Evolutionary conservation across 2,329 filamentous ascomycete species (phyloP), one percentile per base, ranked within the genome.

Genomic region (Talaromyces piceae): DNA sequence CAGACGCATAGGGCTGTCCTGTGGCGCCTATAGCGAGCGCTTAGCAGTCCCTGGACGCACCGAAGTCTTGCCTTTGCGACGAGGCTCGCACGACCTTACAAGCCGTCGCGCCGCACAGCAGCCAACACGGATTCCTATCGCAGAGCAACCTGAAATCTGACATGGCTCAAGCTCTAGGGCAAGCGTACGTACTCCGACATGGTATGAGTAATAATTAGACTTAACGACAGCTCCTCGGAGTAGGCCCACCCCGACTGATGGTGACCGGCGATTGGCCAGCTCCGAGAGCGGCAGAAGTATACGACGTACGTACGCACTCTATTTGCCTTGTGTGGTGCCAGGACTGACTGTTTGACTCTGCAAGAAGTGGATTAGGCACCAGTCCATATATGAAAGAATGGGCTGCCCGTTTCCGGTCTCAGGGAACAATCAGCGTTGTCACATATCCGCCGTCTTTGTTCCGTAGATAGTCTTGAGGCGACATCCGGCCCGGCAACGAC

Each of bases 11-110:
- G 25, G 12, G 41, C 22, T 13, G 51, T 25, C 18, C 37, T 49
- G 41, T 41, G 48, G 12, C 51, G 51, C 33, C 51, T 46, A 25
- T 47, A 53, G 28, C 51, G 27, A 23, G 26, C 67, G 9, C 66
- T 56, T 2, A 67, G 67, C 44, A 60, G 56, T 7, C 58, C 59
- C 51, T 69, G 66, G 45, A 67, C 66, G 51, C 66, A 69, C 46
- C 61, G 63, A 43, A 68, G 58, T 51, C n/a, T 70, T 69, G 13
- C 65, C 62, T 53, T 65, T 65, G 28, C 67, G 63, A 52, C 67
- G 69, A 13, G 67, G 66, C 54, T 70, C 65, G 46, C 67, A 70
- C 8, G 66, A 69, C 44, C 67, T 65, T 9, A 63, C n/a, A 63
- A 56, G 11, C 67, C 66, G 58, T 69, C 69, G 31, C 62, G 63